Evolutionary conservation across 2,329 filamentous ascomycete species (phyloP), one percentile per base, ranked within the genome.

Genomic region (Arthroderma sp.): DNA sequence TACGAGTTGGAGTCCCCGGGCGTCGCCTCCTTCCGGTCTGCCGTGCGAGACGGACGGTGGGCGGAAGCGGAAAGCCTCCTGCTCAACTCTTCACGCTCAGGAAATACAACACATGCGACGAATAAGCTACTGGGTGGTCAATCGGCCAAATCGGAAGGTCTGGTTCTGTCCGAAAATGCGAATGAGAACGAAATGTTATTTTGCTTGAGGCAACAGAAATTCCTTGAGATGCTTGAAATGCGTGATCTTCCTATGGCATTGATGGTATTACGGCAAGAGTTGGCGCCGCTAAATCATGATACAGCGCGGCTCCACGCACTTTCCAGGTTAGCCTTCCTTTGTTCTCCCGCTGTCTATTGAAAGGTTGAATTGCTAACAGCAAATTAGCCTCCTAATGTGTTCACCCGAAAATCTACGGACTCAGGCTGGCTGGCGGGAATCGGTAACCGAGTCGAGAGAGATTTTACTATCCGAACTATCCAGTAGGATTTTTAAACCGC

Each of bases 191-290:
- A 82, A 43, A 89, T 98, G 83, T 75, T 81, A 39, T 95, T 96
- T 61, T 81, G 80, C 70, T 71, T 98, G 55, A 77, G 89, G 51
- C 84, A 94, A 59, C 91, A 98, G 61, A 96, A 96, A 62, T 98
- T 89, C 56, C 70, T 98, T 29, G 91, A 98, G 66, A 69, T 94
- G 6, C 68, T 98, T 37, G 88, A 96, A 61, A 70, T 73, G 55
- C 72, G 79, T 52, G 80, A 95, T 54, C 76, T 85, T 6, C 73
- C 73, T 9, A 73, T 74, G 42, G 91, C 89, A 5, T 70, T 98
- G 46, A 73, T 74, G 56, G 86, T 95, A n/a, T 73, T 98, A 38
- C 79, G 91, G 15, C 80, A 78, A 50, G 89, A 98, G 67, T 68
- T 98, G 44, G 91, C 87, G 0, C 88, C 91, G 0, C 67, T 96